phyloP scores from a whole-genome alignment of 2,329 filamentous ascomycete species.

The Xylariaceae sp. region DNA sequence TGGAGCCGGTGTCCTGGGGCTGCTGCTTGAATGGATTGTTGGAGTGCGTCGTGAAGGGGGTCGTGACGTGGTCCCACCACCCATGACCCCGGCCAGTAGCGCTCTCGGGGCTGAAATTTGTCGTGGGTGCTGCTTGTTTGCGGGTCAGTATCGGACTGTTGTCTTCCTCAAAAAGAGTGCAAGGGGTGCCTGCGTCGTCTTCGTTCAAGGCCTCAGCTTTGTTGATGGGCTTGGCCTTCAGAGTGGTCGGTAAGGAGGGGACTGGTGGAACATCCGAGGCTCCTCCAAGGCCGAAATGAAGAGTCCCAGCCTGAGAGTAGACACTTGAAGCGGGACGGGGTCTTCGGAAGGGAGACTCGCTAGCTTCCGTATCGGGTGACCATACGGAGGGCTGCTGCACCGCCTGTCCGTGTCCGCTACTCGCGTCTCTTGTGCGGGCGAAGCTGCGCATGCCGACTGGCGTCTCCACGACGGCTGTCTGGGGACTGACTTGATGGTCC shows the following conservation, averaged over 20 bases:
- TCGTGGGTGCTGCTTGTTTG: constrained; percentile 30
- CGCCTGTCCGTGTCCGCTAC: constrained; percentile 14
- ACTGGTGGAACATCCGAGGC: constrained; percentile 47
- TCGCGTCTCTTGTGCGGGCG: constrained; percentile 12
- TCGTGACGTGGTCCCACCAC: constrained; percentile 73
- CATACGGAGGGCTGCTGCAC: constrained; percentile 45
- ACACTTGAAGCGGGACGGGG: constrained; percentile 48
- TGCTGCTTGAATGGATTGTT: constrained; percentile 36
- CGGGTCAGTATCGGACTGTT: constrained; percentile 35
- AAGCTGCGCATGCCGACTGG: constrained; percentile 26
- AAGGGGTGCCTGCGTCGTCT: constrained; percentile 42
- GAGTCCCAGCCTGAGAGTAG: constrained; percentile 49
- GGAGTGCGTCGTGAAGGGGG: constrained; percentile 51
- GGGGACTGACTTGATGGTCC: constrained; percentile 43
- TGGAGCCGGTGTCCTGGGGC: constrained; percentile 19
- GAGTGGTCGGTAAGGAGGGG: constrained; percentile 44
- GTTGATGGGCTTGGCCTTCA: constrained; percentile 28
- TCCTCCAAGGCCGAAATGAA: constrained; percentile 13
- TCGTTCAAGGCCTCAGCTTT: constrained; percentile 38
- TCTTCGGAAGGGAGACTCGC: constrained; percentile 32
- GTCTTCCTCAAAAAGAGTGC: constrained; percentile 66
- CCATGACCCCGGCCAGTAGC: constrained; percentile 55
- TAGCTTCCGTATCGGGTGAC: constrained; percentile 55
- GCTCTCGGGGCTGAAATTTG: constrained; percentile 35
- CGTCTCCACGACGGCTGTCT: constrained; percentile 36